phyloP scores from a whole-genome alignment of 305 asterid genomes.

The Fraxinus velutina region DNA sequence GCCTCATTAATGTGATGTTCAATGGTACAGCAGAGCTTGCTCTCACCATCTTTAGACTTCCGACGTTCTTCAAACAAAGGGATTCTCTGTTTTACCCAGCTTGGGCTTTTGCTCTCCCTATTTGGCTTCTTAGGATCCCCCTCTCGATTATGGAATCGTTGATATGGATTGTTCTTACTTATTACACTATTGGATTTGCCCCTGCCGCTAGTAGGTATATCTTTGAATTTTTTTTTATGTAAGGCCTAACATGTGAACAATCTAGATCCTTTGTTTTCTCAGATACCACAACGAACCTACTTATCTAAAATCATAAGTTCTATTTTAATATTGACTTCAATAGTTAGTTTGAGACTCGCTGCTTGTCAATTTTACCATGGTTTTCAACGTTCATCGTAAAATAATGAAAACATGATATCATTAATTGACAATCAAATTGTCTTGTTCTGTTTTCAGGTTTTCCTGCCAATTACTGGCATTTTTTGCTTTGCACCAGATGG shows the following conservation, averaged over 20 bases:
- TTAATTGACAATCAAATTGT: neutral
- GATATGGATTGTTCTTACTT: slow-evolving; percentile 45
- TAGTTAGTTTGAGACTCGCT: neutral
- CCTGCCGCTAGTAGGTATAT: slow-evolving; percentile 44
- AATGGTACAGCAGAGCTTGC: slow-evolving; percentile 36
- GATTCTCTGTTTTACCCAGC: slow-evolving; percentile 45
- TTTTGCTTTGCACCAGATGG: slow-evolving; percentile 52
- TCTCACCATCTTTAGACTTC: slow-evolving; percentile 43
- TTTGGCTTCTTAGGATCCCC: slow-evolving; percentile 46
- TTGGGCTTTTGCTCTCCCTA: slow-evolving; percentile 52
- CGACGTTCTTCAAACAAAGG: slow-evolving; percentile 47
- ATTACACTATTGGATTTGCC: slow-evolving; percentile 50
- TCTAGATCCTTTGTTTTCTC: neutral
- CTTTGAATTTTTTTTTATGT: neutral
- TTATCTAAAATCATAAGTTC: neutral
- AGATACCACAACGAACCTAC: neutral
- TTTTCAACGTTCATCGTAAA: neutral
- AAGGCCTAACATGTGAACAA: neutral
- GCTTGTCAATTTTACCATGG: neutral
- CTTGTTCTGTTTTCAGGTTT: slow-evolving; percentile 27
- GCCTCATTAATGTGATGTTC: slow-evolving; percentile 48
- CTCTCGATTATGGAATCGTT: slow-evolving; percentile 38
- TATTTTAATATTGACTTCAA: neutral
- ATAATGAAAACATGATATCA: neutral
- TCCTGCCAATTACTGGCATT: slow-evolving; percentile 45